Conservation (phyloP, 2,329 filamentous ascomycete genomes). For the Ascosphaera pollenicola region DNA sequence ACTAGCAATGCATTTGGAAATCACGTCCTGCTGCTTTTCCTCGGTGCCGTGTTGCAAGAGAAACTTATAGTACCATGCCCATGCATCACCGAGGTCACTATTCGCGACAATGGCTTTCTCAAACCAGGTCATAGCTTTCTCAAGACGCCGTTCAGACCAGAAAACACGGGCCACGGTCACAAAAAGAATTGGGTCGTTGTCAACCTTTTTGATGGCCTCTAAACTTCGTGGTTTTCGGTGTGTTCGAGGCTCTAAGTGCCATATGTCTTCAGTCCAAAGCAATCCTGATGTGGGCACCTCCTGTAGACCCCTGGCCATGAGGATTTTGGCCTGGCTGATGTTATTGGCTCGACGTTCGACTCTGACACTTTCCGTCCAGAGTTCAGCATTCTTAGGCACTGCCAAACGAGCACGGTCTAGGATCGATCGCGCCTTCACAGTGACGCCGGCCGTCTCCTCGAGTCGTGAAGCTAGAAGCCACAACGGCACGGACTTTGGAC, state of each 20-base stretch:
- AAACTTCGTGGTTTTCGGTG: slow-evolving; percentile 79
- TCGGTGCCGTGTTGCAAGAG: slow-evolving; percentile 77
- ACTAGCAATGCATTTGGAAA: slow-evolving; percentile 56
- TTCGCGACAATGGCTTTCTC: slow-evolving; percentile 84
- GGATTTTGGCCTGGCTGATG: slow-evolving; percentile 57
- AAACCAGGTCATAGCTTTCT: slow-evolving; percentile 94
- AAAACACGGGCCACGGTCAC: slow-evolving; percentile 87
- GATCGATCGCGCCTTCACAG: slow-evolving; percentile 82
- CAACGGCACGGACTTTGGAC: slow-evolving; percentile 60
- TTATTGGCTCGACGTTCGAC: slow-evolving; percentile 79
- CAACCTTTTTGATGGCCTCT: slow-evolving; percentile 92
- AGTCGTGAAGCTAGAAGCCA: slow-evolving; percentile 79
- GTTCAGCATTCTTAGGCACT: slow-evolving; percentile 58
- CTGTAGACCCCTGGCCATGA: slow-evolving; percentile 86
- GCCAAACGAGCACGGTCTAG: slow-evolving; percentile 79
- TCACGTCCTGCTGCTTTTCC: slow-evolving; percentile 72
- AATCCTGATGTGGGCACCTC: slow-evolving; percentile 74
- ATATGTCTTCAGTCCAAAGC: slow-evolving; percentile 87
- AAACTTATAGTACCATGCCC: slow-evolving; percentile 98
- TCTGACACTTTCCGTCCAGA: slow-evolving; percentile 88
- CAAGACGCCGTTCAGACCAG: slow-evolving; percentile 78
- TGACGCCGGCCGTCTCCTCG: slow-evolving; percentile 62
- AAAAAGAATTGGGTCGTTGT: slow-evolving; percentile 75
- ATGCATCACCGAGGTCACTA: slow-evolving; percentile 70
- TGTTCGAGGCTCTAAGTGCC: slow-evolving; percentile 76